These are phyloP conservation scores for Penicillium taxi DNA, from an alignment of 495 filamentous ascomycete genomes.

Conservation along the genomic window DNA sequence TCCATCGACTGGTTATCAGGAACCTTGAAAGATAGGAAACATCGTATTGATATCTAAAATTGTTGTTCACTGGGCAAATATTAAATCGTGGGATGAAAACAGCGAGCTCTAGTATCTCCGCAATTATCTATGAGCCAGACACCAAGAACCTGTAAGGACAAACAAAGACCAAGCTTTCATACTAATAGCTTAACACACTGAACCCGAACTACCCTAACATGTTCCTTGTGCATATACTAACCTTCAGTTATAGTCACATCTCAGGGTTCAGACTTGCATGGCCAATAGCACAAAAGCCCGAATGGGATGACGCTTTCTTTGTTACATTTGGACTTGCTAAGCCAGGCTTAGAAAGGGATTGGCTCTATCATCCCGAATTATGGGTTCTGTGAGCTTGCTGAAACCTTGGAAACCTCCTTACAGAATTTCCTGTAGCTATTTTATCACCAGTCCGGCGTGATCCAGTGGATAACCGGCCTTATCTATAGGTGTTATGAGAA, in stretches of 20 bases:
- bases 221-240: too few species aligned
- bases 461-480: too few species aligned
- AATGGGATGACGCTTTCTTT: conserved; percentile 13
- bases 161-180: conserved; percentile 4
- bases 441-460: too few species aligned
- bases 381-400: too few species aligned
- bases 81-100: conserved; percentile 7
- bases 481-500: too few species aligned
- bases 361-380: conserved; percentile 4
- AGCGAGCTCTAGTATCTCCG: conserved; percentile 6
- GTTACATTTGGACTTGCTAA: conserved; percentile 7
- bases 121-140: conserved; percentile 14
- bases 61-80: conserved; percentile 10
- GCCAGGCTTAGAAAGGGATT: conserved; percentile 3
- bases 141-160: conserved; percentile 11
- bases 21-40: conserved; percentile 3
- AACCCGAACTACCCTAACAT: too few species aligned
- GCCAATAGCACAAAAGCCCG: conserved; percentile 8
- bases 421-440: too few species aligned
- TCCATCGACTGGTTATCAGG: conserved; percentile 8
- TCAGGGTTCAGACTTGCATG: conserved; percentile 16
- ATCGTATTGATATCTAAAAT: conserved; percentile 3
- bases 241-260: conserved; percentile 13
- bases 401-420: too few species aligned
- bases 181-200: conserved; percentile 10